phyloP scores from a whole-genome alignment of 192 early-diverging fungal species.

The Backusella sp. region DNA sequence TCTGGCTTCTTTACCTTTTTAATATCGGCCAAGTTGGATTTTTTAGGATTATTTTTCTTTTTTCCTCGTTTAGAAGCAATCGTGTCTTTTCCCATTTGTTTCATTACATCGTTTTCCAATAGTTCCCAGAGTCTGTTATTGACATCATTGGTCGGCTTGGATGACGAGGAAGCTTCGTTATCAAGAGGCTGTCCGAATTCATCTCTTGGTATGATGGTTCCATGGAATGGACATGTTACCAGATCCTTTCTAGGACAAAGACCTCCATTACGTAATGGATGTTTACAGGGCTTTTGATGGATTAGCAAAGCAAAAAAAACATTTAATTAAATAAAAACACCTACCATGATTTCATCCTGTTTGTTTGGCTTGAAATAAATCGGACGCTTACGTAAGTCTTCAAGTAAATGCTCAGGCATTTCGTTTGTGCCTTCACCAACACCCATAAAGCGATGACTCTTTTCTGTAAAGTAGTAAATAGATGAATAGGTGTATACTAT shows the following conservation, averaged over 20 bases:
- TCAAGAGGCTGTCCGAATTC: constrained; percentile 44
- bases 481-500: neutral
- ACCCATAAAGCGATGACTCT: constrained; percentile 63
- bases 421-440: constrained; percentile 58
- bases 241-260: constrained; percentile 66
- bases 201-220: constrained; percentile 57
- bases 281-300: constrained; percentile 52
- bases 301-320: neutral
- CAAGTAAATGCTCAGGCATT: constrained; percentile 50
- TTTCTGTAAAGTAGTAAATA: constrained; percentile 34
- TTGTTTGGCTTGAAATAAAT: constrained; percentile 44
- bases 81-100: constrained; percentile 29
- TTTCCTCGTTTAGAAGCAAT: neutral
- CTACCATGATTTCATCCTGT: constrained; percentile 47
- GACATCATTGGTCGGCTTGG: neutral
- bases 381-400: constrained; percentile 54
- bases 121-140: constrained; percentile 43
- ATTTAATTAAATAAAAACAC: neutral
- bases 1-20: constrained; percentile 35
- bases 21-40: constrained; percentile 44
- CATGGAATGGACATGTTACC: constrained; percentile 68
- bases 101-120: constrained; percentile 47
- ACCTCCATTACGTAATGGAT: constrained; percentile 57
- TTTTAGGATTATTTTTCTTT: constrained; percentile 32
- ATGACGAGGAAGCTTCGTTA: constrained; percentile 9